Evolutionary conservation across 2,329 filamentous ascomycete species (phyloP).

Genomic region (Trichoderma koningiopsis): DNA sequence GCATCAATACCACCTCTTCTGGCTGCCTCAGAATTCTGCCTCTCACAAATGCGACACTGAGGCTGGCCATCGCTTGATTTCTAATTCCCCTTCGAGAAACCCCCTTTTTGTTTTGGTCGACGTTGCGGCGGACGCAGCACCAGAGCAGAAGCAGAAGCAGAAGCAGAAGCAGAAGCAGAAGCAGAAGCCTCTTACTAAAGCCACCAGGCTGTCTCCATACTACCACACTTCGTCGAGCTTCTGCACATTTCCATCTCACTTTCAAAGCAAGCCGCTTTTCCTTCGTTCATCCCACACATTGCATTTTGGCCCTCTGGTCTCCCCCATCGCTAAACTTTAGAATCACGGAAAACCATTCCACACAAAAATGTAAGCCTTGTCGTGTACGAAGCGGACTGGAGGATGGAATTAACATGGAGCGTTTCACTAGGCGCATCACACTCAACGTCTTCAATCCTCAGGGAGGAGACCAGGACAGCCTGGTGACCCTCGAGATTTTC

Average conservation of each 20-base stretch:
- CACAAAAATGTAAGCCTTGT: constrained; percentile 23
- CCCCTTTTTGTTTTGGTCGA: no score
- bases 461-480: constrained; percentile 66
- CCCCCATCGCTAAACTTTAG: neutral
- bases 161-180: neutral
- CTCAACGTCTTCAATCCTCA: constrained; percentile 80
- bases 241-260: constrained; percentile 3
- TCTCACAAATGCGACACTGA: neutral
- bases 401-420: neutral
- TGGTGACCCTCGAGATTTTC: constrained; percentile 80
- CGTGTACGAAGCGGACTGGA: neutral
- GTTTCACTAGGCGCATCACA: constrained; percentile 72
- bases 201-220: neutral
- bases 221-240: constrained; percentile 1
- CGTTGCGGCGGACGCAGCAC: neutral
- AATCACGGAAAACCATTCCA: neutral
- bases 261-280: neutral
- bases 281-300: neutral
- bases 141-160: neutral
- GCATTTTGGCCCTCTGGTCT: neutral
- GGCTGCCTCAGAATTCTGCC: neutral
- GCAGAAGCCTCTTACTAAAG: constrained; percentile 9
- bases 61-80: constrained; percentile 2
- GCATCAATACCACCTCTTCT: neutral
- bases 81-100: neutral